Evolutionary conservation across 768 basidiomycete genomes (phyloP), one percentile per base, ranked within the genome.

Genomic region (Trametes sanguinea): DNA sequence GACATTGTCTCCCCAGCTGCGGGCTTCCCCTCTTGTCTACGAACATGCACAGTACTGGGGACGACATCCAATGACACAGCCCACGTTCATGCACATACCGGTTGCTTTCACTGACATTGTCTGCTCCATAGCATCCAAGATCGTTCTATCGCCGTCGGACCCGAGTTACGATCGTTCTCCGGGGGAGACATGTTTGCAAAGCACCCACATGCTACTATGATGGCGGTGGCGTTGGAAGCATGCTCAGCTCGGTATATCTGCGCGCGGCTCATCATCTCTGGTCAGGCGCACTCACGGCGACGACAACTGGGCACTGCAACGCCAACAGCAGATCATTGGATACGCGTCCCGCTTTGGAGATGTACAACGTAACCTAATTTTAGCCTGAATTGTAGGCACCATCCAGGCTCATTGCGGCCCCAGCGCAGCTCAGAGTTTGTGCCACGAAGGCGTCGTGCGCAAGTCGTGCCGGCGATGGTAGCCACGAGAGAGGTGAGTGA

Each of bases 201-300:
- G 9, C 35, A 33, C 32, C 32, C 61, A 53, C 44, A 48, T 63
- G 61, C 45, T 33, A 44, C 30, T 53, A 56, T 63, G 61, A 53
- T 57, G 51, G 50, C 48, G 37, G 17, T 48, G 37, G 17, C 35
- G 29, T 37, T 40, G 7, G 45, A 16, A 57, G 46, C 55, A 57
- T 29, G 55, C 33, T 46, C 43, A 13, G 17, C 22, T 22, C 22
- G 22, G 22, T 22, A 22, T 22, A 22, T 22, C 22, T 22, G 22
- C 22, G 22, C 22, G 22, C 22, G 22, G 22, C 22, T 22, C 22
- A 22, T 22, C 22, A 22, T 22, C 22, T 22, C 52, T 39, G 17
- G 27, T 22, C 50, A 52, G 32, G 29, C 16, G 27, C 40, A 44
- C 42, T 14, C 42, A 43, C 42, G 29, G 37, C 42, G 33, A 45